Percentiles rank a stretch among this genome's conserved stretches.
Evolutionary conservation across 148 eudicot species (phyloP).

Genomic region (Silene uniflora): DNA sequence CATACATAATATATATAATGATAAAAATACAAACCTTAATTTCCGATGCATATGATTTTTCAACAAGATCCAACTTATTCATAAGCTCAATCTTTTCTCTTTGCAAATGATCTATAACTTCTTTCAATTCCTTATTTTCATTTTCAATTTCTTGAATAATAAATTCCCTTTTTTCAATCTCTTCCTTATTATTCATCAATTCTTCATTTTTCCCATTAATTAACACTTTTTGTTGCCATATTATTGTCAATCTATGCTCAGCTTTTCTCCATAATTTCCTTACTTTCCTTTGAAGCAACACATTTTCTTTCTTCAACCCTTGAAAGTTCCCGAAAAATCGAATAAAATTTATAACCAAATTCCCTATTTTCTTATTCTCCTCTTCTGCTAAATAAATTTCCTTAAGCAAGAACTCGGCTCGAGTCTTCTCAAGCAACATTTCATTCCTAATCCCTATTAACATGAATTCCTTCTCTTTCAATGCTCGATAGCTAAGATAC

Average conservation of each 20-base stretch:
- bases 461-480: constrained; percentile 43
- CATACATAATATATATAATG: neutral
- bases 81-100: constrained; percentile 37
- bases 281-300: constrained; percentile 38
- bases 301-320: constrained; percentile 28
- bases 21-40: constrained; percentile 6
- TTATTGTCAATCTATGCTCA: constrained; percentile 22
- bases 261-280: constrained; percentile 39
- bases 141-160: constrained; percentile 29
- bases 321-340: constrained; percentile 28
- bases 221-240: constrained; percentile 23
- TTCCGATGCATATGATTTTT: constrained; percentile 29
- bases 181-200: constrained; percentile 22
- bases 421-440: constrained; percentile 32
- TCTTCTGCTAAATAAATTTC: constrained; percentile 31
- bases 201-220: constrained; percentile 36
- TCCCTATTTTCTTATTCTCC: constrained; percentile 32
- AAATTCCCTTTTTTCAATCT: constrained; percentile 25
- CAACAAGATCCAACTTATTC: constrained; percentile 21
- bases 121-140: constrained; percentile 32
- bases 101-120: constrained; percentile 27
- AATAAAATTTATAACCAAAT: constrained; percentile 27
- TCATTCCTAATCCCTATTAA: constrained; percentile 35
- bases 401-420: constrained; percentile 37
- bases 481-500: constrained; percentile 30